Conservation (phyloP, 805 yeast genomes). For the Lipomyces anomalus region DNA sequence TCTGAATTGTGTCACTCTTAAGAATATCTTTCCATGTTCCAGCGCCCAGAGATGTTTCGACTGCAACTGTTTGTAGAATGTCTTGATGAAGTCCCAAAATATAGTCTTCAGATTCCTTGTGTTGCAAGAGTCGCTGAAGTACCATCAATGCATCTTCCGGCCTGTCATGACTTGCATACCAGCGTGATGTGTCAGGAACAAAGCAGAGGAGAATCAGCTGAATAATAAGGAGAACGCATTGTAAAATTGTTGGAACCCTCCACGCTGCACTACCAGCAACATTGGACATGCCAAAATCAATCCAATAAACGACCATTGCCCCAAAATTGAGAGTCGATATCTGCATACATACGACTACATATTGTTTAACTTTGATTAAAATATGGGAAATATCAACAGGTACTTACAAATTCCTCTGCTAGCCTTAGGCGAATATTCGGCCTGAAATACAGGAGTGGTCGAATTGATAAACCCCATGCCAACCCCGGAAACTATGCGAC, state of each 20-base stretch:
- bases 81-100: not conserved
- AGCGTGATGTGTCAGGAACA: constrained; percentile 12
- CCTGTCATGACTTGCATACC: constrained; percentile 4
- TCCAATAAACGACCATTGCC: constrained; percentile 68
- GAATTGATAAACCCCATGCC: constrained; percentile 78
- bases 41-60: constrained; percentile 1
- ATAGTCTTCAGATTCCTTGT: not conserved
- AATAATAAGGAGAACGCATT: too few species aligned
- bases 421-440: constrained; percentile 63
- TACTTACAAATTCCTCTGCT: constrained; percentile 63
- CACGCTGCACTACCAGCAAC: constrained; percentile 49
- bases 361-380: too few species aligned
- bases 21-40: constrained; percentile 1
- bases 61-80: not conserved
- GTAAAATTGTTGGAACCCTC: constrained; percentile 76
- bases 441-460: constrained; percentile 74
- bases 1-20: constrained; percentile 3
- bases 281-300: constrained; percentile 64
- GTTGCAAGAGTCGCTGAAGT: not conserved
- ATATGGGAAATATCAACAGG: too few species aligned
- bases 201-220: too few species aligned
- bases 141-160: constrained; percentile 6
- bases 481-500: constrained; percentile 64
- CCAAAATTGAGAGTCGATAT: constrained; percentile 69
- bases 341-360: constrained; percentile 62